Evolutionary conservation across 2,329 filamentous ascomycete species (phyloP).

Genomic region (Ophioceras dolichostomum): DNA sequence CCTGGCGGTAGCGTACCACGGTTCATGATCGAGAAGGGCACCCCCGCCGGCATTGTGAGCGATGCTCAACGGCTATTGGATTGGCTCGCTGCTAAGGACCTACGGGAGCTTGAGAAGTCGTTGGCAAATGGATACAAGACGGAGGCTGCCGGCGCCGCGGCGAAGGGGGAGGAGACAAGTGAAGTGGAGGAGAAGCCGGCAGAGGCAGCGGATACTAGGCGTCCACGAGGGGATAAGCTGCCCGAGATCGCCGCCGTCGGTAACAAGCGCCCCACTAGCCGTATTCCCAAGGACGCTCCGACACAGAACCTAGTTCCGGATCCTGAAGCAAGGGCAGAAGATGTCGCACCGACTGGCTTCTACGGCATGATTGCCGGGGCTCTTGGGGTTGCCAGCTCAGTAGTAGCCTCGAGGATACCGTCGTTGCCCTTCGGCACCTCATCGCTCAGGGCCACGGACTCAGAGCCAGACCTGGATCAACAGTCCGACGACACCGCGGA

Average conservation of each 20-base stretch:
- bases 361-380: conserved; percentile 44
- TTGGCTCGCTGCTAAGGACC: conserved; percentile 44
- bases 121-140: conserved; percentile 10
- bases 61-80: conserved; percentile 75
- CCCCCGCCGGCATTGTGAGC: conserved; percentile 64
- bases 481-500: conserved; percentile 13
- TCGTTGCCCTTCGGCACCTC: conserved; percentile 18
- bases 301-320: conserved; percentile 15
- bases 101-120: conserved; percentile 19
- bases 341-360: conserved; percentile 28
- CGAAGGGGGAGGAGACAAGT: conserved; percentile 18
- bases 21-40: conserved; percentile 85
- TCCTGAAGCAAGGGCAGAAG: conserved; percentile 13
- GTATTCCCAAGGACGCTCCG: too few relatives aligned
- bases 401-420: conserved; percentile 26
- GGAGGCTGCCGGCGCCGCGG: conserved; percentile 10
- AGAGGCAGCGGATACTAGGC: conserved; percentile 9
- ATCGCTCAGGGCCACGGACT: conserved; percentile 16
- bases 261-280: not conserved
- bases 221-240: too few relatives aligned
- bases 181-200: conserved; percentile 12
- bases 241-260: not conserved
- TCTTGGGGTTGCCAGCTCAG: conserved; percentile 35
- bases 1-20: conserved; percentile 79
- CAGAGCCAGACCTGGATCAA: conserved; percentile 16